Base-by-base conservation (phyloP, 768 basidiomycete species). In the Cyclocybe cylindracea region DNA sequence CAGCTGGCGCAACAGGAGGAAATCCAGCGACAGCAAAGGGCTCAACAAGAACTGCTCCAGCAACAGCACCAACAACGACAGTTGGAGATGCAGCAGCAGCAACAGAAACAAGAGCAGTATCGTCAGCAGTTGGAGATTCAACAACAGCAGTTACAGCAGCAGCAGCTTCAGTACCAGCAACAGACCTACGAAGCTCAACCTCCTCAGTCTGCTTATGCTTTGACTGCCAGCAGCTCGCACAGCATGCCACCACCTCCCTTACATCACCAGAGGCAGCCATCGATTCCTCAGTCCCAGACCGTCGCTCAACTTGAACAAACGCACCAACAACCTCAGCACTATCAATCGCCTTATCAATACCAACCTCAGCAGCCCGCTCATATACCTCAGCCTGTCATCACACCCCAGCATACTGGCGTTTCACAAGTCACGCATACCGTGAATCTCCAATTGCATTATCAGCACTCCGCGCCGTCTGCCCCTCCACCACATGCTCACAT, bases 61-160 rank as follows among this genome's bases (percentile, higher is more conserved):
- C 62, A 59, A 39, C 58, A 53, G 32, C 45, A 51, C 16, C 10
- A 54, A 10, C 58, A 55, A 43, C 48, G 50, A 7, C 63, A 55
- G 24, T 58, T 59, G 51, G 64, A 61, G 42, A 50, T 58, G 35
- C 43, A 39, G 5, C 58, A 61, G 45, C 54, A 61, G 13, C 55
- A 61, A 29, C 66, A 62, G 33, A 47, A 47, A 45, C 60, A 60
- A 34, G 60, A 63, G 10, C 57, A 58, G 18, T 60, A 58, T 48
- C 61, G 57, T 11, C 60, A 59, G 39, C 60, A 58, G 35, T 40
- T 58, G 40, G 61, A 64, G 37, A 40, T 48, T 19, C 60, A 58
- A 24, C 61, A 60, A 44, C 54, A 49, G 10, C 59, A 45, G 18
- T 41, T 52, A n/a, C 49, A 59, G 11, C 55, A 55, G 34, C 66